A percentile compares a stretch with the other conserved stretches of the same genome.
These are phyloP conservation scores for Talaromyces stipitatus DNA, from an alignment of 495 filamentous ascomycete genomes.

Conservation along the genomic window DNA sequence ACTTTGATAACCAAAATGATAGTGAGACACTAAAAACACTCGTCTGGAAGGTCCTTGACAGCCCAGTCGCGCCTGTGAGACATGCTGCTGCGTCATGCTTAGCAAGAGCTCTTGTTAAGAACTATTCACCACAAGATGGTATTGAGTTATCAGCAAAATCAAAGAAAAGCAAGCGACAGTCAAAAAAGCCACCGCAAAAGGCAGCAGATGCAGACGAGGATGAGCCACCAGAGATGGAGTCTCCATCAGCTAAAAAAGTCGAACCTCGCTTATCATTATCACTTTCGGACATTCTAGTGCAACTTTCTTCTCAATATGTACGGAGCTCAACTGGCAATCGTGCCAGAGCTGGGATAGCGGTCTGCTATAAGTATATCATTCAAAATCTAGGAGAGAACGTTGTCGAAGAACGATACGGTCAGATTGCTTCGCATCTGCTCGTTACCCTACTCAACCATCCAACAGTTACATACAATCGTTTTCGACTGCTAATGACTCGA, in stretches of 20 bases:
- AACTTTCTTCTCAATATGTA: conserved; percentile 75
- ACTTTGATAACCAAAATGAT: conserved; percentile 85
- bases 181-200: conserved; percentile 58
- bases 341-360: conserved; percentile 71
- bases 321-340: conserved; percentile 73
- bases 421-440: conserved; percentile 74
- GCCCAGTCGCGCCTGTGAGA: conserved; percentile 60
- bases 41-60: conserved; percentile 82
- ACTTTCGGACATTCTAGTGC: conserved; percentile 70
- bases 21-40: conserved; percentile 77
- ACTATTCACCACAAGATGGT: conserved; percentile 58
- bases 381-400: conserved; percentile 64
- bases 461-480: conserved; percentile 74
- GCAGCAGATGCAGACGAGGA: conserved; percentile 68
- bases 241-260: conserved; percentile 63
- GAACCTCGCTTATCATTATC: conserved; percentile 62
- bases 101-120: conserved; percentile 68
- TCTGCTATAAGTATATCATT: conserved; percentile 79
- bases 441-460: conserved; percentile 70
- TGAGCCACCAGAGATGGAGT: conserved; percentile 62
- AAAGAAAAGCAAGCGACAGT: conserved; percentile 66
- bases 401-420: conserved; percentile 70
- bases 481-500: conserved; percentile 76
- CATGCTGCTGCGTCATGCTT: conserved; percentile 85
- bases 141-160: conserved; percentile 51